Conservation (phyloP, 805 yeast species). For the Yarrowia bubula region DNA sequence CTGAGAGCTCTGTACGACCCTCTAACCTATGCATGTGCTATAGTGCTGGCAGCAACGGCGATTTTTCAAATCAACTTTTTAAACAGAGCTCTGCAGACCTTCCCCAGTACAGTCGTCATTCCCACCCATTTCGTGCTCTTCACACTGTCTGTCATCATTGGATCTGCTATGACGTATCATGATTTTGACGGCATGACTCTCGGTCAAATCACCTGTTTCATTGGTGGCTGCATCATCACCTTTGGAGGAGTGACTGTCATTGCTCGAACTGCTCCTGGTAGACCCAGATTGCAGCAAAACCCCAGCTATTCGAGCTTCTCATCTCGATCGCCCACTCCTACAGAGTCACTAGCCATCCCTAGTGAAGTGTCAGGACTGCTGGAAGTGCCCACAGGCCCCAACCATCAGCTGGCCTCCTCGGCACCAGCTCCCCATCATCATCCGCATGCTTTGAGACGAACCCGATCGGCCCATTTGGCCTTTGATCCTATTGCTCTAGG, state of each 20-base stretch:
- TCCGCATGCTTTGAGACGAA: neutral
- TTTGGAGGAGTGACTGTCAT: conserved; percentile 13
- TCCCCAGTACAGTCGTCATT: conserved; percentile 48
- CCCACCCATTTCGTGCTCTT: conserved; percentile 52
- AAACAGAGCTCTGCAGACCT: conserved; percentile 43
- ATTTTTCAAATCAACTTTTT: conserved; percentile 44
- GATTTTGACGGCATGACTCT: conserved; percentile 39
- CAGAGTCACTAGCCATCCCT: conserved; percentile 5
- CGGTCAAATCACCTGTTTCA: neutral
- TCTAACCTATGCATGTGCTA: conserved; percentile 37
- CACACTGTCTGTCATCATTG: conserved; percentile 46
- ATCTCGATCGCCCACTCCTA: neutral
- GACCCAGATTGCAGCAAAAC: conserved; percentile 12
- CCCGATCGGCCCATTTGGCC: neutral
- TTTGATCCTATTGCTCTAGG: conserved; percentile 1
- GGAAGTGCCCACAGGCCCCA: neutral
- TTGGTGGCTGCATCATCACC: conserved; percentile 9
- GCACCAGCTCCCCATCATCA: conserved; percentile 6
- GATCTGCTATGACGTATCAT: conserved; percentile 45
- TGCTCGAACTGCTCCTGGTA: neutral
- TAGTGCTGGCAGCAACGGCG: conserved; percentile 41
- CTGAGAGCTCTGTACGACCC: conserved; percentile 34
- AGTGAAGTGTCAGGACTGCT: neutral
- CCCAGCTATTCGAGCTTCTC: neutral
- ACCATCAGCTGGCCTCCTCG: neutral